These are phyloP conservation scores for Clavispora fructus DNA, from an alignment of 805 yeast genomes.

Conservation along the genomic window DNA sequence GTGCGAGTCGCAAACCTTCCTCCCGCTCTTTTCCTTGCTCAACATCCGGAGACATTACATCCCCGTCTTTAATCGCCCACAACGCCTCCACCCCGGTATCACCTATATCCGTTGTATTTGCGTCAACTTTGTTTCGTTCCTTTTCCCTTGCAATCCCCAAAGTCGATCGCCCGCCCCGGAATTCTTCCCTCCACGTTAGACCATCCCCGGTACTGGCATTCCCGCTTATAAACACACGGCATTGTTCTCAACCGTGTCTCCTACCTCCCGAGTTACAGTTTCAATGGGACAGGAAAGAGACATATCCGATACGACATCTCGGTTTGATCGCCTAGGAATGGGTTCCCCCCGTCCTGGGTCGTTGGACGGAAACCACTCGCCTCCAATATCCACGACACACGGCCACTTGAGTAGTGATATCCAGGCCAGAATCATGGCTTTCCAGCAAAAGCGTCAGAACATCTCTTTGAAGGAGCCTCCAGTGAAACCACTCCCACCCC, in stretches of 20 bases:
- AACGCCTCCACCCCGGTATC: background rate
- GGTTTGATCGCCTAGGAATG: slow-evolving; percentile 11
- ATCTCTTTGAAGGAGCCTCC: slow-evolving; percentile 6
- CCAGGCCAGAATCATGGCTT: slow-evolving; percentile 82
- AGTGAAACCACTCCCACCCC: slow-evolving; percentile 13
- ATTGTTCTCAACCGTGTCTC: background rate
- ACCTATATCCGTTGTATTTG: background rate
- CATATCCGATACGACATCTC: slow-evolving; percentile 9
- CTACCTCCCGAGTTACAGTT: background rate
- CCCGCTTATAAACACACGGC: background rate
- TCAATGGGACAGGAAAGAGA: slow-evolving; percentile 10
- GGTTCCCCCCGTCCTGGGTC: slow-evolving; percentile 9
- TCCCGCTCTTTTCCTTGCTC: background rate
- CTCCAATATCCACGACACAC: slow-evolving; percentile 15
- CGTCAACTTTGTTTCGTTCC: background rate
- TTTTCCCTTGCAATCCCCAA: background rate
- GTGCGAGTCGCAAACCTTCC: background rate
- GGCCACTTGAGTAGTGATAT: slow-evolving; percentile 57
- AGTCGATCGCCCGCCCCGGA: background rate
- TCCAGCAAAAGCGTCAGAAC: slow-evolving; percentile 66
- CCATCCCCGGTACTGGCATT: background rate
- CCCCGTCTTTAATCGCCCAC: background rate
- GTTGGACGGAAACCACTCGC: slow-evolving; percentile 14
- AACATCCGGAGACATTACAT: background rate
- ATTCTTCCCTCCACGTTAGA: background rate